Evolutionary conservation across 2,329 filamentous ascomycete species (phyloP).

Genomic region (Hypoxylon sp.): DNA sequence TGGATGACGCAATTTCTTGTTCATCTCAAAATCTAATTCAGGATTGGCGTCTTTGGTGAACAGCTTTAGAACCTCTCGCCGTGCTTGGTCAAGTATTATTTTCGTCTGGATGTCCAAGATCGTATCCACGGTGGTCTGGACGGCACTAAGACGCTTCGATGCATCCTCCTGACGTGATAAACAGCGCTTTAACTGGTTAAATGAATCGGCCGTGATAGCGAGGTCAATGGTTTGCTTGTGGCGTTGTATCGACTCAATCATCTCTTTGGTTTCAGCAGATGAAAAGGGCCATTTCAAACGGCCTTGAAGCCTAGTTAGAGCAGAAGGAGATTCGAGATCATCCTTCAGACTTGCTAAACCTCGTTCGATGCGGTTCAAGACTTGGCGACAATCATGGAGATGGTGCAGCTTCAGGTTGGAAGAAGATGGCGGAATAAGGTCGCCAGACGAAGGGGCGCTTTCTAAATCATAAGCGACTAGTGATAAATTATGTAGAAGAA

Average conservation of each 20-base stretch:
- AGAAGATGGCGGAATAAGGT: constrained; percentile 16
- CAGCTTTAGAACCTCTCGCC: background rate
- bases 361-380: constrained; percentile 22
- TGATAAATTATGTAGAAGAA: background rate
- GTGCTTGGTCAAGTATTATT: background rate
- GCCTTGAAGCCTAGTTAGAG: constrained; percentile 11
- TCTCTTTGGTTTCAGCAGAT: constrained; percentile 17
- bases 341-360: background rate
- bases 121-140: background rate
- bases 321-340: constrained; percentile 13
- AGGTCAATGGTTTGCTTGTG: constrained; percentile 31
- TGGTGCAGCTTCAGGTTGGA: constrained; percentile 16
- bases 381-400: constrained; percentile 23
- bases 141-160: background rate
- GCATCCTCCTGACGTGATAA: constrained; percentile 3
- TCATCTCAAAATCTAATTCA: constrained; percentile 17
- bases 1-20: constrained; percentile 21
- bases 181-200: constrained; percentile 2
- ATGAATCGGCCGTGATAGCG: constrained; percentile 22
- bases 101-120: background rate
- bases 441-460: background rate
- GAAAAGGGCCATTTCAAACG: constrained; percentile 32
- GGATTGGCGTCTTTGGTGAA: constrained; percentile 11
- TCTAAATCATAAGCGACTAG: background rate
- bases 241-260: constrained; percentile 25